These are phyloP conservation scores for Phytopythium ostracodes DNA, from an alignment of 352 stramenopile genomes.

Conservation along the genomic window DNA sequence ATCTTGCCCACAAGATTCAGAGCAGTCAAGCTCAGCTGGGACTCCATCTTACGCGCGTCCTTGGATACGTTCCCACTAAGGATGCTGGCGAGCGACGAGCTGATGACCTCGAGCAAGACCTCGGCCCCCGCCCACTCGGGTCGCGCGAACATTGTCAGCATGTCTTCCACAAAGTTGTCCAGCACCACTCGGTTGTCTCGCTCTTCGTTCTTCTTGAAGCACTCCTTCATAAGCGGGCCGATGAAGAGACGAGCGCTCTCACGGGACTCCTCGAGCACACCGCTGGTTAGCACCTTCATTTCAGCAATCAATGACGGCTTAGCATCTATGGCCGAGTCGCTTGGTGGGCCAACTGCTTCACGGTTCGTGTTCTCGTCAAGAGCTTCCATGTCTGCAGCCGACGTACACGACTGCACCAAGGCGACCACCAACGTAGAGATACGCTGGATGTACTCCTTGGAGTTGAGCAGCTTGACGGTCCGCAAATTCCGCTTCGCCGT, in stretches of 20 bases:
- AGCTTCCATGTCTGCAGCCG: constrained; percentile 12
- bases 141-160: constrained; percentile 76
- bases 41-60: constrained; percentile 62
- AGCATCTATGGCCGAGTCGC: constrained; percentile 7
- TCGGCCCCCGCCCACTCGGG: constrained; percentile 78
- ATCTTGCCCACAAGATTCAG: constrained; percentile 77
- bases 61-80: constrained; percentile 50
- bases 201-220: constrained; percentile 82
- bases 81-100: constrained; percentile 59
- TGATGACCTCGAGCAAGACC: constrained; percentile 67
- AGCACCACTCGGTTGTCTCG: constrained; percentile 67
- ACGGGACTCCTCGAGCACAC: constrained; percentile 25
- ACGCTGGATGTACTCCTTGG: constrained; percentile 50
- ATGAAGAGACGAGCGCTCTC: constrained; percentile 45
- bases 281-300: constrained; percentile 15
- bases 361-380: constrained; percentile 6
- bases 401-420: constrained; percentile 49
- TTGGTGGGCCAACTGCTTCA: neutral
- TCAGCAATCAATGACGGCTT: constrained; percentile 12
- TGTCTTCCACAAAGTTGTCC: constrained; percentile 82
- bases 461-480: constrained; percentile 63
- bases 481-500: constrained; percentile 65
- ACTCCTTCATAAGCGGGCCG: constrained; percentile 52
- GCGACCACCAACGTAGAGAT: constrained; percentile 63
- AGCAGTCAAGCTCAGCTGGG: constrained; percentile 57